Conservation (phyloP, 2,329 filamentous ascomycete genomes). For the Hansfordia pulvinata region DNA sequence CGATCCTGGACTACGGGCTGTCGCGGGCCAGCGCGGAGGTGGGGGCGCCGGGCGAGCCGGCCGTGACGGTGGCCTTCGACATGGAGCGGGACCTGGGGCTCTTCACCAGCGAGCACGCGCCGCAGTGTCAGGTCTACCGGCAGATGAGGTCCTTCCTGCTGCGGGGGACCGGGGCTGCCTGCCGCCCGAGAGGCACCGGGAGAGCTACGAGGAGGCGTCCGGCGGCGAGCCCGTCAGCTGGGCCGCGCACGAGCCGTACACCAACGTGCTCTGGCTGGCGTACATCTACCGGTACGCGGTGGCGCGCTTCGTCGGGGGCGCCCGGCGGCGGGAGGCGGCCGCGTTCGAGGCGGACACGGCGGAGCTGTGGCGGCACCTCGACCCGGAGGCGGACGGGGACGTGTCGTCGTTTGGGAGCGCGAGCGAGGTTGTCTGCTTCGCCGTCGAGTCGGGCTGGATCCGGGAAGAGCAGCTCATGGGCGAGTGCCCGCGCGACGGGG, state of each 20-base stretch:
- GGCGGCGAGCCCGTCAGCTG: slow-evolving; percentile 39
- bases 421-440: slow-evolving; percentile 41
- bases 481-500: slow-evolving; percentile 12
- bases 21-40: slow-evolving; percentile 38
- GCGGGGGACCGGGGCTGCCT: slow-evolving; percentile 34
- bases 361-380: slow-evolving; percentile 39
- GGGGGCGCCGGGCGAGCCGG: slow-evolving; percentile 16
- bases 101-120: slow-evolving; percentile 45
- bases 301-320: slow-evolving; percentile 29
- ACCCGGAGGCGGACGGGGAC: slow-evolving; percentile 31
- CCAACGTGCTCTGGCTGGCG: slow-evolving; percentile 51
- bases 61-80: slow-evolving; percentile 36
- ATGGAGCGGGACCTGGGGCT: slow-evolving; percentile 45
- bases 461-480: slow-evolving; percentile 35
- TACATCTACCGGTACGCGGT: slow-evolving; percentile 44
- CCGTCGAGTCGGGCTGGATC: slow-evolving; percentile 44
- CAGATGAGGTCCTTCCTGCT: slow-evolving; percentile 47
- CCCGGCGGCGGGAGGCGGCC: slow-evolving; percentile 28
- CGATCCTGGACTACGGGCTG: slow-evolving; percentile 51
- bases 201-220: slow-evolving; percentile 29
- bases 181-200: slow-evolving; percentile 29
- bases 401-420: slow-evolving; percentile 39
- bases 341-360: slow-evolving; percentile 32
- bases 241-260: slow-evolving; percentile 42
- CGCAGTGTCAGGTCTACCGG: slow-evolving; percentile 48